Percentiles rank a stretch among this genome's conserved stretches.
These are phyloP conservation scores for Cornus controversa DNA, from an alignment of 148 eudicot species.

Conservation along the genomic window DNA sequence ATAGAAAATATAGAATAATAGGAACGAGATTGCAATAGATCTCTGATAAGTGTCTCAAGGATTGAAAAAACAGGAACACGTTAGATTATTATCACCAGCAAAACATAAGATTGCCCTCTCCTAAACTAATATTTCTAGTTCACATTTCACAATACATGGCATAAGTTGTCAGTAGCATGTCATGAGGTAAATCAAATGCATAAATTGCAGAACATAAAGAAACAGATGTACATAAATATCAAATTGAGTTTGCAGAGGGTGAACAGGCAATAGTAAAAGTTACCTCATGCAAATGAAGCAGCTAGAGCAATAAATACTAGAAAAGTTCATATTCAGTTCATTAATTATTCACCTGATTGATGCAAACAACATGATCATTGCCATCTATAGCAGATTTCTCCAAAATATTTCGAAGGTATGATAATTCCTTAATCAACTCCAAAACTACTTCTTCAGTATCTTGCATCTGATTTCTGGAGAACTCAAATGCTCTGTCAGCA, in stretches of 20 bases:
- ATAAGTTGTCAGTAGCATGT: not conserved
- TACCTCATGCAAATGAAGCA: not conserved
- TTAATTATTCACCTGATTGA: conserved; percentile 36
- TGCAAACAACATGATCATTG: conserved; percentile 20
- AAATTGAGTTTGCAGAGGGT: not conserved
- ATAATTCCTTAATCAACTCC: conserved; percentile 56
- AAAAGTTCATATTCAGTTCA: not conserved
- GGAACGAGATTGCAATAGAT: no score
- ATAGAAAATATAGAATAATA: no score
- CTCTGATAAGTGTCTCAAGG: no score
- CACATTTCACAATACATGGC: not conserved
- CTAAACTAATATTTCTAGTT: no score
- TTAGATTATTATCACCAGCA: not conserved
- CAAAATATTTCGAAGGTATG: conserved; percentile 38
- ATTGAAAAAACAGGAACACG: not conserved
- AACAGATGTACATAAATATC: no score
- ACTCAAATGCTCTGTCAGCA: conserved; percentile 79
- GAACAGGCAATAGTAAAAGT: not conserved
- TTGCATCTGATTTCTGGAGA: conserved; percentile 68
- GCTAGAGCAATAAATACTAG: not conserved
- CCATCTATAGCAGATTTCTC: conserved; percentile 27
- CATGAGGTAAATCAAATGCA: no score
- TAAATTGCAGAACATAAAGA: no score
- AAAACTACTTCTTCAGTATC: conserved; percentile 67
- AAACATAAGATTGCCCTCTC: not conserved